phyloP scores from a whole-genome alignment of 768 basidiomycete species.

The Calocybe indica region DNA sequence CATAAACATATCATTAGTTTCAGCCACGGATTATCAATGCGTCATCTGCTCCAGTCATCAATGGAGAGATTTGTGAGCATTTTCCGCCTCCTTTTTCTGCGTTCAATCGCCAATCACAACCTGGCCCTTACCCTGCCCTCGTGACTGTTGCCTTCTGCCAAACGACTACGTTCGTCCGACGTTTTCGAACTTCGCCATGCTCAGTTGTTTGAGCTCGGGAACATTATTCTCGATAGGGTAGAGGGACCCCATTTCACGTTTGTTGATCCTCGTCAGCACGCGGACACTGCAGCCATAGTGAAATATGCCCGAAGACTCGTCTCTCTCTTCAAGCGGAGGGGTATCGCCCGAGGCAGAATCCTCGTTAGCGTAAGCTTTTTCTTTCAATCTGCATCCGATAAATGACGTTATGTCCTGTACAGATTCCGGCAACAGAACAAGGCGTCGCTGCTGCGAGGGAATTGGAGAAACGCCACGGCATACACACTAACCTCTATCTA shows the following conservation, averaged over 20 bases:
- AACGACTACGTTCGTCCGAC: too few relatives aligned
- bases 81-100: neutral
- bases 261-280: constrained; percentile 42
- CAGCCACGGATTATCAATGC: constrained; percentile 7
- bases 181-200: too few relatives aligned
- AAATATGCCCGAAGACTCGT: constrained; percentile 34
- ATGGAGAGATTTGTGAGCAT: constrained; percentile 24
- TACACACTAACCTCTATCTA: constrained; percentile 44
- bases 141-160: too few relatives aligned
- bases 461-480: constrained; percentile 30
- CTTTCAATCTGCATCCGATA: neutral
- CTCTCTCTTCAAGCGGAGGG: constrained; percentile 32
- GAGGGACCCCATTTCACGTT: constrained; percentile 44
- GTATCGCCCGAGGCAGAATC: constrained; percentile 31
- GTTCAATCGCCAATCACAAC: constrained; percentile 2
- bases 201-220: constrained; percentile 48
- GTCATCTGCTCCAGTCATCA: constrained; percentile 8
- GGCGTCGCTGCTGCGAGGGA: constrained; percentile 43
- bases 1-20: neutral
- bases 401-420: neutral
- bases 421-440: constrained; percentile 55
- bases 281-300: constrained; percentile 31
- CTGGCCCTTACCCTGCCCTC: too few relatives aligned
- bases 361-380: constrained; percentile 41
- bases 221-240: constrained; percentile 34